Evolutionary conservation across 2,329 filamentous ascomycete species (phyloP).

Genomic region (Cadophora sp.): DNA sequence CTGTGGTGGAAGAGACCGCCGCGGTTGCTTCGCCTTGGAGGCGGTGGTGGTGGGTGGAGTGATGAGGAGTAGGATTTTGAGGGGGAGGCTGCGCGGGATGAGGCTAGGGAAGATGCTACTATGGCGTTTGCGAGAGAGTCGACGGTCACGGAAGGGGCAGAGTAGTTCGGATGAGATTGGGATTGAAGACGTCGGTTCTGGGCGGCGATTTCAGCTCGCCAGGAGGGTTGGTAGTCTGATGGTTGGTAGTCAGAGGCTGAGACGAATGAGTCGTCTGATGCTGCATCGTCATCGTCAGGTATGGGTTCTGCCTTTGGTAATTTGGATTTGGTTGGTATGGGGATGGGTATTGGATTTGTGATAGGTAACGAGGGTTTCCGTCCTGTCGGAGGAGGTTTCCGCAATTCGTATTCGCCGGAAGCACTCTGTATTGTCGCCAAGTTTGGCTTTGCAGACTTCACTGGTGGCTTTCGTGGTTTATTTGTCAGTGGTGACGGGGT

Average conservation of each 20-base stretch:
- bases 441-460: slow-evolving; percentile 20
- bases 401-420: slow-evolving; percentile 18
- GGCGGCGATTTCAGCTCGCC: slow-evolving; percentile 37
- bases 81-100: slow-evolving; percentile 58
- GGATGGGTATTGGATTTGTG: slow-evolving; percentile 34
- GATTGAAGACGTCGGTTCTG: slow-evolving; percentile 29
- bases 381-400: slow-evolving; percentile 22
- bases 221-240: slow-evolving; percentile 33
- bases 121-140: slow-evolving; percentile 76
- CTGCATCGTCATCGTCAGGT: slow-evolving; percentile 32
- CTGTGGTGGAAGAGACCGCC: slow-evolving; percentile 43
- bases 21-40: slow-evolving; percentile 39
- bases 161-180: slow-evolving; percentile 26
- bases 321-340: slow-evolving; percentile 16
- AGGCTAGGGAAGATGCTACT: slow-evolving; percentile 75
- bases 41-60: slow-evolving; percentile 40
- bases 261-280: slow-evolving; percentile 44
- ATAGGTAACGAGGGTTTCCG: slow-evolving; percentile 24
- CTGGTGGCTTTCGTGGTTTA: slow-evolving; percentile 15
- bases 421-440: slow-evolving; percentile 22
- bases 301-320: slow-evolving; percentile 17
- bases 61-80: slow-evolving; percentile 24
- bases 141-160: slow-evolving; percentile 54
- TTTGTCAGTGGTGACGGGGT: slow-evolving; percentile 20
- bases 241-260: slow-evolving; percentile 40